Conservation (phyloP, 1,284 basidiomycete species). For the Ganoderma sinense region DNA sequence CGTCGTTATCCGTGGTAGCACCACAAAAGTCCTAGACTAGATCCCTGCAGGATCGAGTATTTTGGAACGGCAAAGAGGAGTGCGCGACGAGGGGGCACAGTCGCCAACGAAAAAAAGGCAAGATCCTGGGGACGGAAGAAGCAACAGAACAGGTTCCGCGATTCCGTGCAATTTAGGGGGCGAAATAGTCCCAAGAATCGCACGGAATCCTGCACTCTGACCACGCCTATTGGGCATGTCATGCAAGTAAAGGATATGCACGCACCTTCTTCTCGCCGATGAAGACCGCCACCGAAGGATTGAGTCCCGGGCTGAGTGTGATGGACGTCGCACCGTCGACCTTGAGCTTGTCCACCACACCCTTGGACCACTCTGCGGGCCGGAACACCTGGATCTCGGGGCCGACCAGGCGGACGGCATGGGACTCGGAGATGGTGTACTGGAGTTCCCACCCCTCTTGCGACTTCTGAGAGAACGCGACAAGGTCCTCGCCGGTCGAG, state of each 20-base stretch:
- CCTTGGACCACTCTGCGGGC: conserved; percentile 81
- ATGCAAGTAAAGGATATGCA: background rate
- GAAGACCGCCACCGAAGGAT: conserved; percentile 89
- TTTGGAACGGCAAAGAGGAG: no score
- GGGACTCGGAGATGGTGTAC: conserved; percentile 91
- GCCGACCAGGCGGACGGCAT: conserved; percentile 85
- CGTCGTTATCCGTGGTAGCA: no score
- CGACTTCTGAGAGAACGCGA: conserved; percentile 85
- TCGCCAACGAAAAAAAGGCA: no score
- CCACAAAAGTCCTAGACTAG: no score
- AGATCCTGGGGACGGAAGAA: no score
- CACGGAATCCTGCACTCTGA: background rate
- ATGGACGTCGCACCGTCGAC: conserved; percentile 85
- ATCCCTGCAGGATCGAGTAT: no score
- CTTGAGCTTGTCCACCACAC: conserved; percentile 82
- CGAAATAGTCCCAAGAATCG: background rate
- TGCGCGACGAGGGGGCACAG: no score
- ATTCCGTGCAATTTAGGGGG: no score
- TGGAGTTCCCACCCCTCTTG: conserved; percentile 90
- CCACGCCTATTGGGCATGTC: background rate
- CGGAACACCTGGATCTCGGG: conserved; percentile 91
- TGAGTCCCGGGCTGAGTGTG: conserved; percentile 82
- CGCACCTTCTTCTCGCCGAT: conserved; percentile 91
- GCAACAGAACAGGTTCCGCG: no score
- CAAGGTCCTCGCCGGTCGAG: conserved; percentile 82